phyloP scores from a whole-genome alignment of 257 asterid species.

The Solanum medicagineum region DNA sequence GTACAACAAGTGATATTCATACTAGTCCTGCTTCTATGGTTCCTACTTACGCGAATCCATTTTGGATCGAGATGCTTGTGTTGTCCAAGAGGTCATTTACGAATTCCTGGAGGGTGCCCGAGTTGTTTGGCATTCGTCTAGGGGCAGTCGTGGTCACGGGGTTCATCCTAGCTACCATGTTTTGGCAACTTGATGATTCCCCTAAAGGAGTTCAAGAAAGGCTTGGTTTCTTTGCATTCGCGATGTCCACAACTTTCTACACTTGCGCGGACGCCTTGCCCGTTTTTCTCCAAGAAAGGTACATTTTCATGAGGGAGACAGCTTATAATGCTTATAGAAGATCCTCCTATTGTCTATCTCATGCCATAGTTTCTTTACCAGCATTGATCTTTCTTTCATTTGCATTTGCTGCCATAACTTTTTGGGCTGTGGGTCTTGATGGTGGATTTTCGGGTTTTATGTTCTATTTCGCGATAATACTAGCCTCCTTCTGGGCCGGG shows the following conservation, averaged over 20 bases:
- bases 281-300: slow-evolving; percentile 58
- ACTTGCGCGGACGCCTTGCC: slow-evolving; percentile 78
- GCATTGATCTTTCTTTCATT: slow-evolving; percentile 37
- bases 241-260: slow-evolving; percentile 72
- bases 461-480: slow-evolving; percentile 42
- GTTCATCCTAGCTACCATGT: slow-evolving; percentile 60
- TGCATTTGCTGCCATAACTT: slow-evolving; percentile 47
- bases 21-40: slow-evolving; percentile 18
- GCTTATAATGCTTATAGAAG: slow-evolving; percentile 61
- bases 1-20: slow-evolving; percentile 11
- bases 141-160: slow-evolving; percentile 55
- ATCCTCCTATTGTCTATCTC: slow-evolving; percentile 57
- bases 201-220: slow-evolving; percentile 65
- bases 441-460: slow-evolving; percentile 41
- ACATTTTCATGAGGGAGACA: slow-evolving; percentile 70
- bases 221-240: slow-evolving; percentile 65
- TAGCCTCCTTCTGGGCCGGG: slow-evolving; percentile 79
- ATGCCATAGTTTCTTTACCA: slow-evolving; percentile 45
- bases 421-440: slow-evolving; percentile 64
- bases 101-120: slow-evolving; percentile 61
- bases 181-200: slow-evolving; percentile 51
- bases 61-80: slow-evolving; percentile 41
- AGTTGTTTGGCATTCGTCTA: slow-evolving; percentile 43
- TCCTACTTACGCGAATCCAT: slow-evolving; percentile 53
- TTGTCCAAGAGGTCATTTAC: slow-evolving; percentile 44